These are phyloP conservation scores for Fraxinus greggii DNA, from an alignment of 305 asterid genomes.

Conservation along the genomic window DNA sequence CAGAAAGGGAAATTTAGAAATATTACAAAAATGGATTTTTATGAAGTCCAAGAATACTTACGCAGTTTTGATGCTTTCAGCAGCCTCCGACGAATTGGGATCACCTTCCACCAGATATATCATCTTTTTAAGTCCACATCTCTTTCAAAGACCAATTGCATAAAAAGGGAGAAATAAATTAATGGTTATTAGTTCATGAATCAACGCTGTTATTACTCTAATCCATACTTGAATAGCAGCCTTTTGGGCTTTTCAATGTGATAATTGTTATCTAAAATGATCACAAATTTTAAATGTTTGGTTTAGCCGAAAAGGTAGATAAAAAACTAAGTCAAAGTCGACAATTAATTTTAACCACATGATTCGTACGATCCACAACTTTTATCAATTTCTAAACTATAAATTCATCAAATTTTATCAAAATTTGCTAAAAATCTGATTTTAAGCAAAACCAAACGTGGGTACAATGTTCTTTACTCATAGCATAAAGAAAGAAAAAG, in stretches of 20 bases:
- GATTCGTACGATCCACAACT: neutral
- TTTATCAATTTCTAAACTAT: neutral
- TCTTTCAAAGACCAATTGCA: conserved; percentile 40
- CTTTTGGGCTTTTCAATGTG: neutral
- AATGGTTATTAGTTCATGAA: conserved; percentile 1
- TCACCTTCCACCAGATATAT: conserved; percentile 96
- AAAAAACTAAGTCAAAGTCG: neutral
- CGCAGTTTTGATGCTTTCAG: conserved; percentile 97
- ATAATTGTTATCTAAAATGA: neutral
- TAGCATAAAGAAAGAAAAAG: neutral
- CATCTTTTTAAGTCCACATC: conserved; percentile 94
- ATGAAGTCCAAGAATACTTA: conserved; percentile 39
- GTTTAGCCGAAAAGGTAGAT: neutral
- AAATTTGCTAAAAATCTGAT: neutral
- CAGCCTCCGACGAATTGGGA: conserved; percentile 82
- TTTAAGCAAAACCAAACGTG: neutral
- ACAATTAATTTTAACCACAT: neutral
- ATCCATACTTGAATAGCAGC: neutral
- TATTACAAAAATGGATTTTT: conserved; percentile 17
- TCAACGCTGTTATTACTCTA: neutral
- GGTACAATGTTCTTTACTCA: neutral
- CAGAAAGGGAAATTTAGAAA: conserved; percentile 4
- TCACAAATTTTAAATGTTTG: neutral
- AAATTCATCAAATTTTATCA: neutral
- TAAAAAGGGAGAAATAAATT: conserved; percentile 12